Evolutionary conservation across 2,329 filamentous ascomycete species (phyloP), one percentile per base, ranked within the genome.

Genomic region (Fusarium subglutinans): DNA sequence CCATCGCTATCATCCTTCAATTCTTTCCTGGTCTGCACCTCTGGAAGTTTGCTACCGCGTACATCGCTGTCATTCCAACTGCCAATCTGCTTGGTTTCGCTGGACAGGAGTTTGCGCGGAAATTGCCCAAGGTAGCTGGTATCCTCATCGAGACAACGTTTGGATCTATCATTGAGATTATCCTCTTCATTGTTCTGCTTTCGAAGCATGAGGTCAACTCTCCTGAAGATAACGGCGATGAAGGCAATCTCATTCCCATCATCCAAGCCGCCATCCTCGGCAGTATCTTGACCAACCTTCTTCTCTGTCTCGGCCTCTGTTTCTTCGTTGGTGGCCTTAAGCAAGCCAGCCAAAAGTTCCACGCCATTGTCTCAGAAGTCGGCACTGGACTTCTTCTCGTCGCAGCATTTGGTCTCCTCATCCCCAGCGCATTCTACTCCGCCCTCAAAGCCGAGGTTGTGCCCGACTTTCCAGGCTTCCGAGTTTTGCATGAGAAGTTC

Each of bases 181-280:
- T 93, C 35, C 83, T 93, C 20, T 92, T 93, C 78, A 89, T 92
- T 82, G 87, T 92, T 6, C 79, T 93, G 62, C 84, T 93, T 13
- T 79, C 77, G 18, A 81, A 82, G 54, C 79, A 81, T 35, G 54
- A 80, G 5, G 40, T 57, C 2, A 30, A 72, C 14, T 28, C 65
- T 1, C 54, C 65, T 0, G 48, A 71, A 3, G 75, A 63, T 0
- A 80, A 79, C 33, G 79, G 78, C 6, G 78, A 81, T 10, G 80
- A 81, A 43, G 81, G 82, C 6, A 80, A 83, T 48, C 70, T 80
- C 80, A 87, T 91, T 48, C 85, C 86, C 5, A 90, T 93, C 74
- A 92, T 93, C 57, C 88, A 92, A 77, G 90, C 90, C 61, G 91
- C 91, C 8, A 92, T 93, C 57, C 83, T 93, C 1, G 91, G 91